A percentile compares a stretch with the other conserved stretches of the same genome.
Evolutionary conservation across 345 rosid genomes (phyloP).

Genomic region (Durio zibethinus): DNA sequence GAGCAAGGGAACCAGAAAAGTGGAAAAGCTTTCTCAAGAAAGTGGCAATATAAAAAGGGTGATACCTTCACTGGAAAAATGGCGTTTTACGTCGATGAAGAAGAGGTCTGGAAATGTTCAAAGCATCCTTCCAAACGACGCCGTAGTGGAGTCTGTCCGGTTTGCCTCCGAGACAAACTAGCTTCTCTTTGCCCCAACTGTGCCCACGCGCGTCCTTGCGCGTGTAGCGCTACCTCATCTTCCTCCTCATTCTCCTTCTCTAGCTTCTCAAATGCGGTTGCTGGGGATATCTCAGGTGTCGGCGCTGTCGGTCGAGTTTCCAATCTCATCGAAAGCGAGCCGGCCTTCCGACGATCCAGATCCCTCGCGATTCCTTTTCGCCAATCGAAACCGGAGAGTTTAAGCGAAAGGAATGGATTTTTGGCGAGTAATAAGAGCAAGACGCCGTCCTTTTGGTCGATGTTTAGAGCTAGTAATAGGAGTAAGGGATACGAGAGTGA

Average conservation of each 20-base stretch:
- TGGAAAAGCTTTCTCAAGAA: not conserved
- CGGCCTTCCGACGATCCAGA: slow-evolving; percentile 69
- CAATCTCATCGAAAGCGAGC: slow-evolving; percentile 58
- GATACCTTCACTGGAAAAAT: not conserved
- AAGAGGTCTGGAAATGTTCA: slow-evolving; percentile 61
- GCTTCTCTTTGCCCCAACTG: slow-evolving; percentile 79
- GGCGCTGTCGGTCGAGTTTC: slow-evolving; percentile 54
- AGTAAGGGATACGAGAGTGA: slow-evolving; percentile 26
- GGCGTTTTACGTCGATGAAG: slow-evolving; percentile 57
- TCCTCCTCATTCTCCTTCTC: slow-evolving; percentile 45
- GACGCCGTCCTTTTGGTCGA: slow-evolving; percentile 51
- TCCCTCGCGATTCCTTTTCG: slow-evolving; percentile 68
- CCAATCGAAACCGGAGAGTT: slow-evolving; percentile 38
- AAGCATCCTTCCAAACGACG: slow-evolving; percentile 56
- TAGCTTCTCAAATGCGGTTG: slow-evolving; percentile 31
- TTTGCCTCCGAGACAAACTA: slow-evolving; percentile 76
- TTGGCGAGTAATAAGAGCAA: slow-evolving; percentile 8
- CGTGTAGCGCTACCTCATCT: slow-evolving; percentile 45
- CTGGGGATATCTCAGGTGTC: slow-evolving; percentile 14
- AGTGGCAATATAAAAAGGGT: not conserved
- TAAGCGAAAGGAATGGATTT: slow-evolving; percentile 20
- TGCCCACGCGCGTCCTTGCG: slow-evolving; percentile 65
- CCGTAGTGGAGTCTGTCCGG: slow-evolving; percentile 72
- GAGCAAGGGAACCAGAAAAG: not conserved
- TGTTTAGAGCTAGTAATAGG: slow-evolving; percentile 32